phyloP scores from a whole-genome alignment of 2,329 filamentous ascomycete genomes.

The Botrytis fabae region DNA sequence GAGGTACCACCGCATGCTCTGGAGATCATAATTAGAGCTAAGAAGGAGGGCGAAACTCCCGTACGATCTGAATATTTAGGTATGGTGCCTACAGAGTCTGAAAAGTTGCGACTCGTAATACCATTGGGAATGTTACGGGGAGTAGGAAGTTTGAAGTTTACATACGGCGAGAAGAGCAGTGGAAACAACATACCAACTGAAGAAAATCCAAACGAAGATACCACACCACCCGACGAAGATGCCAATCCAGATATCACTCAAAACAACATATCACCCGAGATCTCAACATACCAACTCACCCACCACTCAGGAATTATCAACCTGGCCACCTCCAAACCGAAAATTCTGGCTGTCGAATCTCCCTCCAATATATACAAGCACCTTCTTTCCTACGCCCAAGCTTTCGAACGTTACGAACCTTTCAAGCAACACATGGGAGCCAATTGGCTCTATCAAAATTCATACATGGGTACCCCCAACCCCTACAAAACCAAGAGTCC shows the following conservation, averaged over 20 bases:
- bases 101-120: background rate
- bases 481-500: background rate
- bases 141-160: background rate
- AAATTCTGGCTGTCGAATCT: background rate
- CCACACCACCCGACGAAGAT: background rate
- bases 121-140: background rate
- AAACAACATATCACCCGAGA: background rate
- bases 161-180: background rate
- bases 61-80: background rate
- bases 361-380: background rate
- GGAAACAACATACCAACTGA: background rate
- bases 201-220: background rate
- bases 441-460: background rate
- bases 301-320: background rate
- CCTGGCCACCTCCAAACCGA: background rate
- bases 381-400: background rate
- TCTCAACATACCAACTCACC: background rate
- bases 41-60: background rate
- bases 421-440: conserved; percentile 5
- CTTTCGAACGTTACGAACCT: background rate
- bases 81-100: background rate
- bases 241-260: background rate
- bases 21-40: background rate
- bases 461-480: background rate
- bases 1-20: background rate